Conservation (phyloP, 768 basidiomycete species). For the Tricholoma flavovirens region DNA sequence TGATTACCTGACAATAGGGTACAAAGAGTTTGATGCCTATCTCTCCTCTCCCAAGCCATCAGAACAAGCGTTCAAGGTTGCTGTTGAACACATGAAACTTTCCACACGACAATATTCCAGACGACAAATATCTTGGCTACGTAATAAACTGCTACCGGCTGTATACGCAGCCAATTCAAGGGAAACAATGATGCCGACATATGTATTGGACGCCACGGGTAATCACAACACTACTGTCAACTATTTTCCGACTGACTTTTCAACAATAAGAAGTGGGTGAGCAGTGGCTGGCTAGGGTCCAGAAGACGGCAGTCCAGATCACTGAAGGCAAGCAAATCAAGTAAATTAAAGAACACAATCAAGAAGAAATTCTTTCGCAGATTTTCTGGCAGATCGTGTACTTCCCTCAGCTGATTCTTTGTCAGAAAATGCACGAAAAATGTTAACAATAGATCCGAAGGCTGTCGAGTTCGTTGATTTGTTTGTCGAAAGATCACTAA, state of each 20-base stretch:
- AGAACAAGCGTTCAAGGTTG: constrained; percentile 41
- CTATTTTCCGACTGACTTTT: neutral
- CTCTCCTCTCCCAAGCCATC: constrained; percentile 39
- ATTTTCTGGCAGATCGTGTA: constrained; percentile 42
- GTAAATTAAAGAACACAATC: neutral
- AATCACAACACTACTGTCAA: constrained; percentile 11
- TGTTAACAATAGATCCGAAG: constrained; percentile 44
- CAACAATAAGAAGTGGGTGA: constrained; percentile 41
- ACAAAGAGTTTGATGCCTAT: constrained; percentile 81
- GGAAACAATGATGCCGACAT: constrained; percentile 28
- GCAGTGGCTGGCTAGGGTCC: constrained; percentile 54
- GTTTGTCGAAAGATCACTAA: constrained; percentile 4
- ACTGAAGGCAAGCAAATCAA: constrained; percentile 35
- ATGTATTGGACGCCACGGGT: constrained; percentile 70
- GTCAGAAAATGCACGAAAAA: constrained; percentile 46
- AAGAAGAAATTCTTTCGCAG: constrained; percentile 27
- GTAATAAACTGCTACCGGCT: constrained; percentile 81
- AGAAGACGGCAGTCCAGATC: constrained; percentile 42
- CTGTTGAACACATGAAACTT: constrained; percentile 75
- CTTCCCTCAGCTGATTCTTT: constrained; percentile 55
- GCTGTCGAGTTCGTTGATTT: constrained; percentile 36
- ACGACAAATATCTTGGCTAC: constrained; percentile 87
- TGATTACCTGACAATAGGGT: constrained; percentile 49
- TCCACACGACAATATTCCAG: constrained; percentile 91
- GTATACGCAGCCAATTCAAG: constrained; percentile 43